These are phyloP conservation scores for Debaryomyces psychrophilus DNA, from an alignment of 1,139 yeast species.

Conservation along the genomic window DNA sequence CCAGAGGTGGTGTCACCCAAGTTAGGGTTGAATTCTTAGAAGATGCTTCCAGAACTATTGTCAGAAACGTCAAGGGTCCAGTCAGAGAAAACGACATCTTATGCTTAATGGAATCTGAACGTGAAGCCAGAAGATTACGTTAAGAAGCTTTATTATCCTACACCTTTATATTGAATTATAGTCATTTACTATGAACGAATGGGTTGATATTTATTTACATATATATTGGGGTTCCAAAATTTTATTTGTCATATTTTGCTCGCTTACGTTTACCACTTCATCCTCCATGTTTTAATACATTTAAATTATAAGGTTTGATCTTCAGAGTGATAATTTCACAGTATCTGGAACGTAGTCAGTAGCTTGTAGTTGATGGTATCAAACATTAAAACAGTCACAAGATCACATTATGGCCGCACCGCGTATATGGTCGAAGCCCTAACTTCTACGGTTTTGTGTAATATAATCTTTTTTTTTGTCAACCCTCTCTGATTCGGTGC, in stretches of 20 bases:
- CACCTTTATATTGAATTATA: constrained; percentile 5
- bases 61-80: constrained; percentile 99
- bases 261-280: constrained; percentile 12
- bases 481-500: neutral
- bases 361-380: neutral
- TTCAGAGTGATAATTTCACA: neutral
- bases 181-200: constrained; percentile 8
- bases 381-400: constrained; percentile 7
- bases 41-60: constrained; percentile 97
- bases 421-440: constrained; percentile 1
- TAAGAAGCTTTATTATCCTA: constrained; percentile 24
- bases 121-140: constrained; percentile 90
- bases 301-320: constrained; percentile 10
- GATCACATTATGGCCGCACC: neutral
- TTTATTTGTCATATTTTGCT: constrained; percentile 12
- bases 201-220: constrained; percentile 7
- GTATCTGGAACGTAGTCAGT: constrained; percentile 2
- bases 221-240: constrained; percentile 11
- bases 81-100: constrained; percentile 99
- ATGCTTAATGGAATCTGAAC: constrained; percentile 99
- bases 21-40: constrained; percentile 99
- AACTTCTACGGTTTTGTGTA: constrained; percentile 1
- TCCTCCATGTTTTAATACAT: constrained; percentile 13
- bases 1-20: constrained; percentile 99
- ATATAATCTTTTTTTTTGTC: neutral